These are phyloP conservation scores for Pseudopyricularia javanii DNA, from an alignment of 2,329 filamentous ascomycete species.

Conservation along the genomic window DNA sequence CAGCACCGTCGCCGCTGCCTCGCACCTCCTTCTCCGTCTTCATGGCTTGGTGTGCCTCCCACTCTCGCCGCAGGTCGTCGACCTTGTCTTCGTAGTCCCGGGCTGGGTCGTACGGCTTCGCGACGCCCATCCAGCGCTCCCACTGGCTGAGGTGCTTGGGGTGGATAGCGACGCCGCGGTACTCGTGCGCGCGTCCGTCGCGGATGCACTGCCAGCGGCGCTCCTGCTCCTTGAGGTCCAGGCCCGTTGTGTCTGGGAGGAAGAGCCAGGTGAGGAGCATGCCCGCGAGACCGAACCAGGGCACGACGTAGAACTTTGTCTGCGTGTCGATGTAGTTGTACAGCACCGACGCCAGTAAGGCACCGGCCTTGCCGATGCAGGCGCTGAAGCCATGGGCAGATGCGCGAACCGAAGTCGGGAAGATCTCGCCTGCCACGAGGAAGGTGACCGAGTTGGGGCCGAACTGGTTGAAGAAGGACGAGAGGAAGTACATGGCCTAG, in stretches of 20 bases:
- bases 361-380: slow-evolving; percentile 78
- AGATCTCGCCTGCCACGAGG: slow-evolving; percentile 93
- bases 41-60: slow-evolving; percentile 37
- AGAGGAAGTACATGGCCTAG: slow-evolving; percentile 92
- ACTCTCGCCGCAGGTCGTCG: slow-evolving; percentile 61
- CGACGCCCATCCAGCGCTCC: slow-evolving; percentile 68
- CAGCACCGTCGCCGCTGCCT: slow-evolving; percentile 10
- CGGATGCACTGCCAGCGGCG: slow-evolving; percentile 84
- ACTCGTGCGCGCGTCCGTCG: slow-evolving; percentile 63
- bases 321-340: slow-evolving; percentile 89
- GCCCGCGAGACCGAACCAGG: slow-evolving; percentile 87
- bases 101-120: slow-evolving; percentile 74
- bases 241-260: slow-evolving; percentile 91
- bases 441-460: slow-evolving; percentile 94
- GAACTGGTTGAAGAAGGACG: slow-evolving; percentile 98
- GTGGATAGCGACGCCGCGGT: slow-evolving; percentile 89
- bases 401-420: slow-evolving; percentile 84
- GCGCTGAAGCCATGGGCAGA: slow-evolving; percentile 93
- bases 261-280: slow-evolving; percentile 74
- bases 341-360: slow-evolving; percentile 72
- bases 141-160: slow-evolving; percentile 77
- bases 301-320: slow-evolving; percentile 82
- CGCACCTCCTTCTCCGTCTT: slow-evolving; percentile 36
- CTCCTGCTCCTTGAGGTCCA: slow-evolving; percentile 95
- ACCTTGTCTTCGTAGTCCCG: slow-evolving; percentile 77